These are phyloP conservation scores for Botryotinia globosa DNA, from an alignment of 2,329 filamentous ascomycete genomes.

Conservation along the genomic window DNA sequence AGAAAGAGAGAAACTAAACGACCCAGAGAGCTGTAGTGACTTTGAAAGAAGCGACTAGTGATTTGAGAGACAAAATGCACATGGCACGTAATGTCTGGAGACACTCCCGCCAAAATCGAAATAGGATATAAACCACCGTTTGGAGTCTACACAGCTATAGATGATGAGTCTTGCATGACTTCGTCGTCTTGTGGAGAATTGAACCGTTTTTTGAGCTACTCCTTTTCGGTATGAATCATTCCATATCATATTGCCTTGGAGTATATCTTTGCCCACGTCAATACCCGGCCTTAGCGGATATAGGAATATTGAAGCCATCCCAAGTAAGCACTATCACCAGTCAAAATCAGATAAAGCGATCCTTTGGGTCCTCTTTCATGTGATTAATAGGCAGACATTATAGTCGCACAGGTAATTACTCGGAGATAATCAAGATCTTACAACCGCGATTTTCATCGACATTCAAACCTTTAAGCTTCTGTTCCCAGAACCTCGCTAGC, in stretches of 20 bases:
- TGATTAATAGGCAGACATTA: not conserved
- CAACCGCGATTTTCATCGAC: not conserved
- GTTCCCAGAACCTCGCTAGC: not conserved
- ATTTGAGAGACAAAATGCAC: not conserved
- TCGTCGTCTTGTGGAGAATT: not conserved
- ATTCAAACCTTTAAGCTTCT: not conserved
- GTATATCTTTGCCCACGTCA: not conserved
- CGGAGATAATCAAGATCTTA: not conserved
- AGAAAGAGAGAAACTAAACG: not conserved
- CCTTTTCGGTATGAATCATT: not conserved
- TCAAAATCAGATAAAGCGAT: not conserved
- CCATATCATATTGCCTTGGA: not conserved
- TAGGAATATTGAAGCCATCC: not conserved
- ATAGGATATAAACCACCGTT: not conserved
- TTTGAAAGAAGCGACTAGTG: not conserved
- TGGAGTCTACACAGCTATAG: not conserved
- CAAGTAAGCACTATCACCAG: not conserved
- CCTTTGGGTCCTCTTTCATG: not conserved
- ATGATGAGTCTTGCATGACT: not conserved
- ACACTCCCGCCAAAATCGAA: not conserved
- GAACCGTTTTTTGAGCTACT: not conserved
- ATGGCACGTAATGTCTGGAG: not conserved
- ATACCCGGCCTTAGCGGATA: not conserved
- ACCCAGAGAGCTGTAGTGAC: not conserved
- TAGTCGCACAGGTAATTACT: not conserved